These are phyloP conservation scores for Triticum monococcum DNA, from an alignment of 176 grass and related monocot species.

Conservation along the genomic window DNA sequence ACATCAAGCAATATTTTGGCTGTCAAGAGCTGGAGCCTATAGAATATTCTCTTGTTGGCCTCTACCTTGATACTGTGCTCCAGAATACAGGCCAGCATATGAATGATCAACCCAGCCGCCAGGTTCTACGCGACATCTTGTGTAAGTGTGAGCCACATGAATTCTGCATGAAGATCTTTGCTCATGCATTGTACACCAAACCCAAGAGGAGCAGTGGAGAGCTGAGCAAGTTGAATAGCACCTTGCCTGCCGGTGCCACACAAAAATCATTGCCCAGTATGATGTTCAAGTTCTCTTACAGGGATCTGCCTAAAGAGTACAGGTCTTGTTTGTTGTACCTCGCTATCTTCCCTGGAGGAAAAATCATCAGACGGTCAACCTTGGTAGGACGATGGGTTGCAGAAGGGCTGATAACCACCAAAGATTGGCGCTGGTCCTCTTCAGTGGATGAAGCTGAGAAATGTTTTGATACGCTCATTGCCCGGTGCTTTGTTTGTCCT, in stretches of 20 bases:
- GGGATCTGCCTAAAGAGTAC: background rate
- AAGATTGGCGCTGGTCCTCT: background rate
- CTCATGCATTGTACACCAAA: background rate
- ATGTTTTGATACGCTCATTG: background rate
- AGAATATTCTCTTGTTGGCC: too few species aligned
- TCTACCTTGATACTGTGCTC: too few species aligned
- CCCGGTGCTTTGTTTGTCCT: background rate
- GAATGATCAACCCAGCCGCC: too few species aligned
- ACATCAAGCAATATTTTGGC: background rate
- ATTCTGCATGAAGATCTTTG: background rate
- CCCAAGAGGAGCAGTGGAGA: background rate
- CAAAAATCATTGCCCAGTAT: too few species aligned
- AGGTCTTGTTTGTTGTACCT: constrained; percentile 9
- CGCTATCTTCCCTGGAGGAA: background rate
- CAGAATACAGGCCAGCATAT: too few species aligned
- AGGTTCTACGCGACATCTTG: background rate
- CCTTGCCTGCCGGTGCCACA: background rate
- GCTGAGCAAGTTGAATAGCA: background rate
- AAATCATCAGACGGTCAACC: background rate
- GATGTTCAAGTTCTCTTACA: background rate
- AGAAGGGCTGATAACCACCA: background rate
- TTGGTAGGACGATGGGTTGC: background rate
- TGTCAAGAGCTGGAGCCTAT: too few species aligned
- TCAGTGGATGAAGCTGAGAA: background rate
- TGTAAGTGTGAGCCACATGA: background rate